Conservation (phyloP, 2,329 filamentous ascomycete species). For the Lecanoromycetidae sp. region DNA sequence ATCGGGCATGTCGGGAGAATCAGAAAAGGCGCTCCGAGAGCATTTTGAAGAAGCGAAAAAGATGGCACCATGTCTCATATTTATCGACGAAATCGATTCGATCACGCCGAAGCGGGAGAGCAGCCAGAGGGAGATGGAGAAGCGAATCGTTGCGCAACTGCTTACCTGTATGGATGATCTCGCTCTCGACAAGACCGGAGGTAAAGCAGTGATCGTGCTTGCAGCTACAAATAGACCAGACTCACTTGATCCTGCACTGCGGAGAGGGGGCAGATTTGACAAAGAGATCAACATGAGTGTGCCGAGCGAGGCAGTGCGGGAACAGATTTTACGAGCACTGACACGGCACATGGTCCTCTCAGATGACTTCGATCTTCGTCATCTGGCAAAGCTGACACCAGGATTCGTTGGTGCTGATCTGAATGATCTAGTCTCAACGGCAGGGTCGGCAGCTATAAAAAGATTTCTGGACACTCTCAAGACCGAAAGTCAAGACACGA, state of each 20-base stretch:
- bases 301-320: conserved; percentile 64
- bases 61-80: conserved; percentile 76
- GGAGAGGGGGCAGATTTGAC: conserved; percentile 64
- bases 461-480: conserved; percentile 44
- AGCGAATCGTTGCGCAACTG: conserved; percentile 72
- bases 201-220: conserved; percentile 73
- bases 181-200: conserved; percentile 55
- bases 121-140: conserved; percentile 78
- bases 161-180: conserved; percentile 78
- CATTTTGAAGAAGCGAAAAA: conserved; percentile 79
- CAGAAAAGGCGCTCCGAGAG: conserved; percentile 73
- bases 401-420: conserved; percentile 91
- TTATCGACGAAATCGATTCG: conserved; percentile 84
- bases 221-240: conserved; percentile 85
- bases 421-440: conserved; percentile 55
- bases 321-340: conserved; percentile 64
- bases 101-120: conserved; percentile 79
- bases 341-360: conserved; percentile 54
- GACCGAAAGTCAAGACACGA: conserved; percentile 32
- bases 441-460: conserved; percentile 52
- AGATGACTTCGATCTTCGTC: conserved; percentile 58
- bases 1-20: conserved; percentile 79
- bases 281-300: conserved; percentile 79
- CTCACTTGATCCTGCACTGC: conserved; percentile 66
- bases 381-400: conserved; percentile 71